These are phyloP conservation scores for Cytospora paraplurivora DNA, from an alignment of 2,329 filamentous ascomycete species.

Conservation along the genomic window DNA sequence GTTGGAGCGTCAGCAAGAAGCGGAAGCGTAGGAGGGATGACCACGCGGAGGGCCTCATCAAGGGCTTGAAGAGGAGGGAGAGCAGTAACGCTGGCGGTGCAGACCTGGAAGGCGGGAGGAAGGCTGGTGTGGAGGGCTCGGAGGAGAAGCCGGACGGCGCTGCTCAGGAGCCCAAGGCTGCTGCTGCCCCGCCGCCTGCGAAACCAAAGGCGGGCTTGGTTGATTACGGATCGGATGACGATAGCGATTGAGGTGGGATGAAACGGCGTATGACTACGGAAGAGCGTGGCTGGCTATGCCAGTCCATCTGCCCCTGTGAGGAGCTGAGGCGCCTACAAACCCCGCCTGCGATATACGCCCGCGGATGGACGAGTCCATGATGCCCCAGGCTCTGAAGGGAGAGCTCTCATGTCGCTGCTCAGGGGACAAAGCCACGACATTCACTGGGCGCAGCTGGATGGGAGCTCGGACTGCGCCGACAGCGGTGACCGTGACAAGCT, in stretches of 20 bases:
- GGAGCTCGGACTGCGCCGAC: neutral
- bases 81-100: conserved; percentile 22
- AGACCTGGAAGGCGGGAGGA: conserved; percentile 6
- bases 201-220: conserved; percentile 49
- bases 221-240: conserved; percentile 59
- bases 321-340: neutral
- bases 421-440: neutral
- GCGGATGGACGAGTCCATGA: too few relatives aligned
- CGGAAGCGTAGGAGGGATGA: conserved; percentile 28
- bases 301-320: neutral
- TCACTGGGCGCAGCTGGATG: neutral
- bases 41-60: neutral
- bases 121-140: conserved; percentile 22
- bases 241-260: conserved; percentile 39
- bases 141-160: neutral
- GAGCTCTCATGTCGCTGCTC: too few relatives aligned
- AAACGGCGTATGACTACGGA: neutral
- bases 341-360: too few relatives aligned
- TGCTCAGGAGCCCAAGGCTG: neutral
- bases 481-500: neutral
- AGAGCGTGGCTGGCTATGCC: neutral
- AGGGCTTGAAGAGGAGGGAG: conserved; percentile 29
- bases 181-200: neutral
- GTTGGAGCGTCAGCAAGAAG: conserved; percentile 14
- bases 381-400: too few relatives aligned